Base-by-base conservation (phyloP, 2,329 filamentous ascomycete genomes). In the Ascochyta clinopodiicola region DNA sequence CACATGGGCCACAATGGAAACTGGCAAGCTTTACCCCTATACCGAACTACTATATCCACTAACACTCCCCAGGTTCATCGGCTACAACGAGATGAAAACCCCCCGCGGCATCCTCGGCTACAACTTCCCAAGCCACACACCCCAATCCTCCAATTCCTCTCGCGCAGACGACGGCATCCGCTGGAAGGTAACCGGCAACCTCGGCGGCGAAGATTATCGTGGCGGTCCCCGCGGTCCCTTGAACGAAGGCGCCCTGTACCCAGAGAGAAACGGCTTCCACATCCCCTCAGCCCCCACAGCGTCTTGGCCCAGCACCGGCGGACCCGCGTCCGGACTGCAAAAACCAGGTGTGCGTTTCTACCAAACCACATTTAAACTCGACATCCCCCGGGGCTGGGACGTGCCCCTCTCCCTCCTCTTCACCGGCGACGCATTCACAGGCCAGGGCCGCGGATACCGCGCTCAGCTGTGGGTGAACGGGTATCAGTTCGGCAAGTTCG, bases 401-500 rank as follows among this genome's bases (percentile, higher is more conserved):
- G 80, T 87, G 4, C 86, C 86, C 0, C 64, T 88, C 0, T 79
- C 79, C 0, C 86, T 89, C 60, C 75, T 77, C 6, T 87, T 88
- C 68, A 55, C 63, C 17, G 76, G 76, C 19, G 82, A 81, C 54
- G 69, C 59, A 2, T 69, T 69, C 57, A 64, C 60, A 7, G 69
- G 57, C 17, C 63, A 54, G 51, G 63, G 47, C 8, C 62, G 54
- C 31, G 57, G 50, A 12, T 89, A 87, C 60, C 80, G 88, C 15
- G 84, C 80, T 1, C 82, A 88, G 62, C 73, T 91, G 2, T 92
- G 83, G 67, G 86, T 92, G 34, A 91, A 92, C 64, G 89, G 89
- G 1, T 92, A 86, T 70, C 88, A 91, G 66, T 91, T 86, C 61
- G 85, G 83, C 6, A 86, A 86, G 68, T 87, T 84, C 60, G 74